Evolutionary conservation across 2,329 filamentous ascomycete species (phyloP).

Genomic region (Emergomyces africanus): DNA sequence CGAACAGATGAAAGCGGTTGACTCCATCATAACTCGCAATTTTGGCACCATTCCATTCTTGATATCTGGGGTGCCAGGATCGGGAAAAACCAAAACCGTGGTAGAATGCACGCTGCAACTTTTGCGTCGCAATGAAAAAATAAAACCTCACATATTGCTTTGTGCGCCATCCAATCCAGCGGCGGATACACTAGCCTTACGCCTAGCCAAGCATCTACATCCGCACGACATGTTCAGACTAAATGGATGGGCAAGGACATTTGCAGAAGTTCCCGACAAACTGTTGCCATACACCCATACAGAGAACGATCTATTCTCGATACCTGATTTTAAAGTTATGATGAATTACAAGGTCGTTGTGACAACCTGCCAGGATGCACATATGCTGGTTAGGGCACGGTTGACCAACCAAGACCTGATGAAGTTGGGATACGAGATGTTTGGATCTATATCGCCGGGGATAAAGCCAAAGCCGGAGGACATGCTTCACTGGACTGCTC

Average conservation of each 20-base stretch:
- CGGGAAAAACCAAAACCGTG: slow-evolving; percentile 40
- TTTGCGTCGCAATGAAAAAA: slow-evolving; percentile 5
- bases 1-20: slow-evolving; percentile 36
- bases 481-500: slow-evolving; percentile 30
- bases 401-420: slow-evolving; percentile 32
- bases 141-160: slow-evolving; percentile 26
- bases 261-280: slow-evolving; percentile 30
- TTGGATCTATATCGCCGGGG: slow-evolving; percentile 19
- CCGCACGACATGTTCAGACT: slow-evolving; percentile 30
- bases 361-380: slow-evolving; percentile 29
- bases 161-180: slow-evolving; percentile 36
- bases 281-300: slow-evolving; percentile 28
- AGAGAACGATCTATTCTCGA: slow-evolving; percentile 28
- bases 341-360: slow-evolving; percentile 33
- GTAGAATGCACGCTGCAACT: slow-evolving; percentile 32
- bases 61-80: slow-evolving; percentile 39
- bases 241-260: slow-evolving; percentile 27
- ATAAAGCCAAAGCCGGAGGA: slow-evolving; percentile 7
- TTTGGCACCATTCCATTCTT: slow-evolving; percentile 37
- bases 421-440: slow-evolving; percentile 22
- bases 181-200: slow-evolving; percentile 31
- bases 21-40: slow-evolving; percentile 26
- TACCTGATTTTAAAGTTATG: slow-evolving; percentile 27
- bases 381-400: slow-evolving; percentile 30
- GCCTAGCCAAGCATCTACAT: slow-evolving; percentile 25